These are phyloP conservation scores for Letharia columbiana DNA, from an alignment of 495 filamentous ascomycete species.

Conservation along the genomic window DNA sequence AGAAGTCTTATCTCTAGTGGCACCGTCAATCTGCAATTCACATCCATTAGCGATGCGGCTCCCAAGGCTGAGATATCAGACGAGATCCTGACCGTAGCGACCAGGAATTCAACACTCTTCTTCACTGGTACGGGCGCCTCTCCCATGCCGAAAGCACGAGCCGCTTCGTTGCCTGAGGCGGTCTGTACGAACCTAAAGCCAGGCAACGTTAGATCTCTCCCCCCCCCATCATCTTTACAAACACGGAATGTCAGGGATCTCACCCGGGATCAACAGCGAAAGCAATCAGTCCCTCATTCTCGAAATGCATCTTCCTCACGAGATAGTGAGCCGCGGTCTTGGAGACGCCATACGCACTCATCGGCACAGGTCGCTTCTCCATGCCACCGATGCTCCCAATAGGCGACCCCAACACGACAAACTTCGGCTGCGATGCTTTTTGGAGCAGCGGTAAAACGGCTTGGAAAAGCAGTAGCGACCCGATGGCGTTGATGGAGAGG, in stretches of 20 bases:
- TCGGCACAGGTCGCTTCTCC: conserved; percentile 26
- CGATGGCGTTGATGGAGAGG: conserved; percentile 35
- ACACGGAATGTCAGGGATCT: neutral
- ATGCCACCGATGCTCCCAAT: conserved; percentile 9
- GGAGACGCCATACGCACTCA: conserved; percentile 33
- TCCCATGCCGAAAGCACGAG: too few species aligned
- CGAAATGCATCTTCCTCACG: conserved; percentile 30
- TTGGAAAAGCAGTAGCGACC: conserved; percentile 34
- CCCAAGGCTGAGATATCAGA: too few species aligned
- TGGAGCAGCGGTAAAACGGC: conserved; percentile 32
- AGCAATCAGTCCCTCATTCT: conserved; percentile 32
- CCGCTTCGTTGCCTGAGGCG: too few species aligned
- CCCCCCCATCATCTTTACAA: too few species aligned
- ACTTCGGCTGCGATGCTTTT: conserved; percentile 30
- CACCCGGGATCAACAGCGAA: neutral
- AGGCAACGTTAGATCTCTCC: too few species aligned
- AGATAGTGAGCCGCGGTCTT: conserved; percentile 37
- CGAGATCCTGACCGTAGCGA: too few species aligned
- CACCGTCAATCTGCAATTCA: too few species aligned
- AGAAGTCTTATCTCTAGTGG: too few species aligned
- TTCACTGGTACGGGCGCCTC: too few species aligned
- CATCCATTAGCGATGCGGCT: too few species aligned
- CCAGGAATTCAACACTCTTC: too few species aligned
- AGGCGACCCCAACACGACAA: conserved; percentile 28
- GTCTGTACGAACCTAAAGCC: too few species aligned